Conservation (phyloP, 192 early-diverging fungal genomes). For the Entophlyctis helioformis region DNA sequence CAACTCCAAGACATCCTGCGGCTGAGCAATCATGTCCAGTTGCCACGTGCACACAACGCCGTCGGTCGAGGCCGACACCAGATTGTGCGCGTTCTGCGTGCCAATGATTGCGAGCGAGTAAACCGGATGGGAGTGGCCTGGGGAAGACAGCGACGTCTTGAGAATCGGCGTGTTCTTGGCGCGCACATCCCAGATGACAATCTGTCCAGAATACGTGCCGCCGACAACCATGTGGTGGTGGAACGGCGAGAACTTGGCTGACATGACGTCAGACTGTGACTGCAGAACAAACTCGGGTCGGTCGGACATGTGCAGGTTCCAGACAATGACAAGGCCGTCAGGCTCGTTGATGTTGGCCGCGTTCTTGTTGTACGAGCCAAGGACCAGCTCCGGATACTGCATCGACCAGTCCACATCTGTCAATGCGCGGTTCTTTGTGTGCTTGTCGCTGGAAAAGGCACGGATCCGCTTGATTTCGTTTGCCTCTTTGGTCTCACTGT, state of each 20-base stretch:
- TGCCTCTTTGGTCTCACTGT: too few species aligned
- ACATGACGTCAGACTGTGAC: slow-evolving; percentile 79
- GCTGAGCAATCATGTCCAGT: slow-evolving; percentile 94
- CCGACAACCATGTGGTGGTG: slow-evolving; percentile 88
- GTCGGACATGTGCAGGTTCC: slow-evolving; percentile 79
- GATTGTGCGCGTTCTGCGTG: slow-evolving; percentile 87
- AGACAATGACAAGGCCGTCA: slow-evolving; percentile 87
- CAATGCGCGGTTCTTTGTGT: slow-evolving; percentile 79
- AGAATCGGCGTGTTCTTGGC: slow-evolving; percentile 75
- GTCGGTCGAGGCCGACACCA: slow-evolving; percentile 89
- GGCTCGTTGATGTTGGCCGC: slow-evolving; percentile 73
- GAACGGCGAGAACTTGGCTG: slow-evolving; percentile 81
- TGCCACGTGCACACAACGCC: slow-evolving; percentile 95
- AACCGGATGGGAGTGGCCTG: slow-evolving; percentile 95
- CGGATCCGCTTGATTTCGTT: slow-evolving; percentile 57
- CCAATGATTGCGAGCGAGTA: slow-evolving; percentile 83
- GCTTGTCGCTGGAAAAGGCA: slow-evolving; percentile 70
- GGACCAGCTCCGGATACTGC: slow-evolving; percentile 77
- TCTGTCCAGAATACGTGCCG: slow-evolving; percentile 96
- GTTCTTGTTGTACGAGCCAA: slow-evolving; percentile 89
- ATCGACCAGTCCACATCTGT: slow-evolving; percentile 80
- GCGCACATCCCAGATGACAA: slow-evolving; percentile 94
- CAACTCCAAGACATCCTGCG: slow-evolving; percentile 78
- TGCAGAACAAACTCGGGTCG: slow-evolving; percentile 94
- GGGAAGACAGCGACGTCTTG: slow-evolving; percentile 84